Evolutionary conservation across 208 protist genomes (phyloP).

Genomic region (Trypanosomatidae sp.): DNA sequence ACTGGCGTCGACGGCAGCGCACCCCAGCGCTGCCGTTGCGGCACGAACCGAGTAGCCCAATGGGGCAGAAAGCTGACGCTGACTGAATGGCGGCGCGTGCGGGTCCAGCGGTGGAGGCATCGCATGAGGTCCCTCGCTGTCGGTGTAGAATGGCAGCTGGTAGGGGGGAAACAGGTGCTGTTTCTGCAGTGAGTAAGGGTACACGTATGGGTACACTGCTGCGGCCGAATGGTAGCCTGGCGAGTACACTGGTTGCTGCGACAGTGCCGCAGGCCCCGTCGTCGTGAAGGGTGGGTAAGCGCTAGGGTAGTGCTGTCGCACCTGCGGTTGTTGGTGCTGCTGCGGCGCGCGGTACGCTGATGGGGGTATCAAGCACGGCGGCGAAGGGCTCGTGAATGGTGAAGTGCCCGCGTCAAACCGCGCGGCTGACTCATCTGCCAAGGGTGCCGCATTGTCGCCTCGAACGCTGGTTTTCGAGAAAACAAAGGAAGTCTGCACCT

Average conservation of each 20-base stretch:
- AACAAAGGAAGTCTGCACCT: constrained; percentile 29
- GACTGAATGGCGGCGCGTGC: not conserved
- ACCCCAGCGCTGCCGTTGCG: not conserved
- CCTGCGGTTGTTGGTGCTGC: not conserved
- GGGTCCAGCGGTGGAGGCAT: not conserved
- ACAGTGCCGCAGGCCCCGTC: not conserved
- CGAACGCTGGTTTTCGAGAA: not conserved
- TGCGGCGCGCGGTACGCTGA: constrained; percentile 12
- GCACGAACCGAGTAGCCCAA: constrained; percentile 7
- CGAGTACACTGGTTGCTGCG: not conserved
- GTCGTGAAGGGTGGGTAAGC: not conserved
- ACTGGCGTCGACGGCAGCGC: not conserved
- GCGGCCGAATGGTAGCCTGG: not conserved
- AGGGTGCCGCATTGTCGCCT: not conserved
- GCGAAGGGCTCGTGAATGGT: constrained; percentile 3
- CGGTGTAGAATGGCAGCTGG: not conserved
- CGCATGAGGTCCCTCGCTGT: not conserved
- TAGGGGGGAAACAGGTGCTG: not conserved
- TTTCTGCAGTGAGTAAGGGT: not conserved
- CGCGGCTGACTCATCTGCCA: not conserved
- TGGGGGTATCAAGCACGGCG: constrained; percentile 13
- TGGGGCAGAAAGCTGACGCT: not conserved
- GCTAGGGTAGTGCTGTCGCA: not conserved
- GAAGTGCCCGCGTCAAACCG: constrained; percentile 20
- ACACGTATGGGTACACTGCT: constrained; percentile 1